phyloP scores from a whole-genome alignment of 2,329 filamentous ascomycete genomes.

The Trichoderma afroharzianum region DNA sequence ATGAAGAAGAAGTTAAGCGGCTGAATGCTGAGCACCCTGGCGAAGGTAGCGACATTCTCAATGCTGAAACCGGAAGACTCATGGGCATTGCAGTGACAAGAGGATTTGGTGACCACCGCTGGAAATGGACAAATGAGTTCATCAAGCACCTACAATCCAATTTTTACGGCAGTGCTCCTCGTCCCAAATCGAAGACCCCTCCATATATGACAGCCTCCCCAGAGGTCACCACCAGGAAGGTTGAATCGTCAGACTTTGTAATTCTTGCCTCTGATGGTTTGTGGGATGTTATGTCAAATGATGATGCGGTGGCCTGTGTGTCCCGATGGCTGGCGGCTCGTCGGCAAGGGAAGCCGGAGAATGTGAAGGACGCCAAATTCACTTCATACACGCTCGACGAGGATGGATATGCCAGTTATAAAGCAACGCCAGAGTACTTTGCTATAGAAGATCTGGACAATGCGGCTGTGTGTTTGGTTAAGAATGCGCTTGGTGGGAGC shows the following conservation, averaged over 20 bases:
- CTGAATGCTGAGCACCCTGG: conserved; percentile 58
- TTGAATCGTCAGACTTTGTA: conserved; percentile 18
- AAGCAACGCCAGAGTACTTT: conserved; percentile 51
- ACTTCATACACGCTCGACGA: conserved; percentile 16
- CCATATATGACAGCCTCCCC: conserved; percentile 19
- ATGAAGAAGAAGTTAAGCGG: conserved; percentile 53
- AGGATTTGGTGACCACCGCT: conserved; percentile 65
- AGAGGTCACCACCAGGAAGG: conserved; percentile 11
- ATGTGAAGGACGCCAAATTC: conserved; percentile 20
- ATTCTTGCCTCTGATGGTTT: conserved; percentile 21
- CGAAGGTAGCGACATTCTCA: conserved; percentile 52
- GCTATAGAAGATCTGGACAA: conserved; percentile 72
- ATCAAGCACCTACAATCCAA: conserved; percentile 33
- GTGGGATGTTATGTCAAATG: conserved; percentile 19
- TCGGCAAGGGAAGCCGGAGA: conserved; percentile 24
- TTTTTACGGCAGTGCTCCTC: conserved; percentile 43
- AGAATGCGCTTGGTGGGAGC: conserved; percentile 76
- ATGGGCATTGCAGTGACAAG: conserved; percentile 60
- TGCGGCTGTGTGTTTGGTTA: conserved; percentile 73
- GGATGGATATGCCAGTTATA: conserved; percentile 25
- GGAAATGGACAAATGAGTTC: conserved; percentile 60
- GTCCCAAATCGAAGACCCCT: conserved; percentile 36
- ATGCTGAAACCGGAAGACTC: conserved; percentile 50
- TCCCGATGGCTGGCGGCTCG: conserved; percentile 18
- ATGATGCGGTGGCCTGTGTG: conserved; percentile 18